These are phyloP conservation scores for Hypoxylon intermedium DNA, from an alignment of 495 filamentous ascomycete species.

Conservation along the genomic window DNA sequence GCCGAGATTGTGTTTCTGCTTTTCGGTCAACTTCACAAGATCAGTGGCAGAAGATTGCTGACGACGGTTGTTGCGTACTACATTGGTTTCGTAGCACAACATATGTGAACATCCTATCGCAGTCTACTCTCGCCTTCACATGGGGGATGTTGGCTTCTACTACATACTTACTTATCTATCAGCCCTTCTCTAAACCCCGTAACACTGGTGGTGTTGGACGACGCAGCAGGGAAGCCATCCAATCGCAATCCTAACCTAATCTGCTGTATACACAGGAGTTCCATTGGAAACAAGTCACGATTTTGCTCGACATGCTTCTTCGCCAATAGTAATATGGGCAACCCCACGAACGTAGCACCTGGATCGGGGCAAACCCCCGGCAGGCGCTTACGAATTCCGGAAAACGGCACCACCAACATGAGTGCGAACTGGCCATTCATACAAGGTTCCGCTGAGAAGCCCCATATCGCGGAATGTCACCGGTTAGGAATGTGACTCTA, in stretches of 20 bases:
- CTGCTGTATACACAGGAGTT: not conserved
- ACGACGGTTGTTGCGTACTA: not conserved
- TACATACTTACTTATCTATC: not conserved
- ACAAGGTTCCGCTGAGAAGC: conserved; percentile 7
- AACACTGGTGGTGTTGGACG: not conserved
- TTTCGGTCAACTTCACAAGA: not conserved
- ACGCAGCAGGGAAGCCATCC: not conserved
- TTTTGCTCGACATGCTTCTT: not conserved
- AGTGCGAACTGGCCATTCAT: conserved; percentile 28
- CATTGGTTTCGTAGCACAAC: not conserved
- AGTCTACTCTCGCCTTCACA: not conserved
- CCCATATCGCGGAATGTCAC: conserved; percentile 19
- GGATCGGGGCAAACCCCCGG: conserved; percentile 20
- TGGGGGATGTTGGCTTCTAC: not conserved
- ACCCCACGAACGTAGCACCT: conserved; percentile 24
- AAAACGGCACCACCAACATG: conserved; percentile 8
- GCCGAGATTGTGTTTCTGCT: not conserved
- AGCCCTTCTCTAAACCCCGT: not conserved
- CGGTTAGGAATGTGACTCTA: conserved; percentile 27
- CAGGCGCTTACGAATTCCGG: conserved; percentile 31
- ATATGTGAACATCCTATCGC: not conserved
- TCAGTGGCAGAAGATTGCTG: conserved; percentile 4
- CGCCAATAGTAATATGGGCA: not conserved
- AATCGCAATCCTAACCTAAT: conserved; percentile 26
- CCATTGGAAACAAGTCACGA: not conserved